A percentile compares a stretch with the other conserved stretches of the same genome.
phyloP scores from a whole-genome alignment of 495 filamentous ascomycete genomes.

The Xylaria bambusicola region DNA sequence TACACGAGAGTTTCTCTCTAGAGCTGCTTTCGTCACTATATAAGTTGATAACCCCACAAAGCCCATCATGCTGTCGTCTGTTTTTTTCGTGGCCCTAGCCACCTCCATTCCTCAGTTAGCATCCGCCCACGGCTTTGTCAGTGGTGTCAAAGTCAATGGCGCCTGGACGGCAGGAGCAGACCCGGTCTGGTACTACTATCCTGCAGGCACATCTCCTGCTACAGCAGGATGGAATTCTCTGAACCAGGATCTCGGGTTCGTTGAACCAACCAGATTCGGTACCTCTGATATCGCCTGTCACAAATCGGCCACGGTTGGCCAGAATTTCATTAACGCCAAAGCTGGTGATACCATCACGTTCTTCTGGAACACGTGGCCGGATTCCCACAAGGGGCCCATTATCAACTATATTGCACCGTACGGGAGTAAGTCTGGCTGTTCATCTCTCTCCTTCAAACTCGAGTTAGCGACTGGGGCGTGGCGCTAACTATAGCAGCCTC shows the following conservation, averaged over 20 bases:
- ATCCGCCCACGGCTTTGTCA: constrained; percentile 63
- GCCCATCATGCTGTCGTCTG: not conserved
- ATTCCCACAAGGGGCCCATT: constrained; percentile 37
- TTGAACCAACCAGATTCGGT: constrained; percentile 42
- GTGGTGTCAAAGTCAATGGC: constrained; percentile 60
- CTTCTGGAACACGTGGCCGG: constrained; percentile 51
- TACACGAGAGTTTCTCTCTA: no score
- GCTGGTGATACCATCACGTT: constrained; percentile 37
- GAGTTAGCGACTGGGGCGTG: not conserved
- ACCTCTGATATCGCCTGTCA: constrained; percentile 46
- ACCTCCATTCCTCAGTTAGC: not conserved
- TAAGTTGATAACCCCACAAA: not conserved
- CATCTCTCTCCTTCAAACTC: not conserved
- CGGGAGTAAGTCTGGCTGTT: constrained; percentile 41
- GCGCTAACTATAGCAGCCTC: not conserved
- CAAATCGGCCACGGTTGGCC: constrained; percentile 35
- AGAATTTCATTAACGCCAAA: constrained; percentile 30
- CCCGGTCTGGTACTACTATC: constrained; percentile 24
- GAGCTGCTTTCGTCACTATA: no score
- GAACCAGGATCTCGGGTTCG: constrained; percentile 54
- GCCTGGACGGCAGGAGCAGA: constrained; percentile 19
- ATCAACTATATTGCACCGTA: constrained; percentile 66
- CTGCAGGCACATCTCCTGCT: constrained; percentile 1
- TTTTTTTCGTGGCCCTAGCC: not conserved
- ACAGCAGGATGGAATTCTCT: constrained; percentile 43